Conservation (phyloP, 352 stramenopile genomes). For the Stephanocyclus meneghinianus region DNA sequence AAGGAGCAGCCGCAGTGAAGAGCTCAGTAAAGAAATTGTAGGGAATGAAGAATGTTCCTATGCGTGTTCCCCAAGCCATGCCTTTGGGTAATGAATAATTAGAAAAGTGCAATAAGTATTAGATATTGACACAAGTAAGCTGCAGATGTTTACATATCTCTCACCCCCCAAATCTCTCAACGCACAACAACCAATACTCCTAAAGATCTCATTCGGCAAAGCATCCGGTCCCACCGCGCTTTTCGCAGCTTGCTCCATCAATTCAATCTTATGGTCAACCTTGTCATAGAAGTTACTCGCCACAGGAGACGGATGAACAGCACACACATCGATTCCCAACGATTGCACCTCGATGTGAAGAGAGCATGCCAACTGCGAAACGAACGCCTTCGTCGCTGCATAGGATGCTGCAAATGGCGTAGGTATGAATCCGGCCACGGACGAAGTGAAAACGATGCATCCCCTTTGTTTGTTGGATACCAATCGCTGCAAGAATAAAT, state of each 20-base stretch:
- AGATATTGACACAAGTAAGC: neutral
- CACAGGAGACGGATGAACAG: conserved; percentile 88
- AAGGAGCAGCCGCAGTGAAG: conserved; percentile 79
- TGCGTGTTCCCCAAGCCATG: conserved; percentile 77
- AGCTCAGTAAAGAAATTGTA: conserved; percentile 85
- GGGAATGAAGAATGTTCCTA: conserved; percentile 83
- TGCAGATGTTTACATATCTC: neutral
- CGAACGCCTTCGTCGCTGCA: conserved; percentile 87
- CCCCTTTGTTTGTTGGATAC: conserved; percentile 76
- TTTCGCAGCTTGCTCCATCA: conserved; percentile 85
- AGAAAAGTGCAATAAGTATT: neutral
- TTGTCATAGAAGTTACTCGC: conserved; percentile 89
- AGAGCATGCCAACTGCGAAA: conserved; percentile 82
- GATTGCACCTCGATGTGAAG: conserved; percentile 83
- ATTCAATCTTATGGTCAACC: conserved; percentile 85
- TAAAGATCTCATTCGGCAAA: conserved; percentile 83
- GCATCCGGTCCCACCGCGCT: conserved; percentile 70
- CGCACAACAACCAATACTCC: conserved; percentile 77
- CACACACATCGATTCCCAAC: conserved; percentile 88
- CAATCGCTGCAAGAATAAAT: conserved; percentile 85
- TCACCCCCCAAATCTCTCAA: conserved; percentile 76
- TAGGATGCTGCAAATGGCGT: conserved; percentile 89
- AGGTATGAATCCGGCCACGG: conserved; percentile 86
- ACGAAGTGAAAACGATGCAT: conserved; percentile 89
- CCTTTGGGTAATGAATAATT: conserved; percentile 23